These are phyloP conservation scores for Tarenaya hassleriana DNA, from an alignment of 345 rosid species.

Conservation along the genomic window DNA sequence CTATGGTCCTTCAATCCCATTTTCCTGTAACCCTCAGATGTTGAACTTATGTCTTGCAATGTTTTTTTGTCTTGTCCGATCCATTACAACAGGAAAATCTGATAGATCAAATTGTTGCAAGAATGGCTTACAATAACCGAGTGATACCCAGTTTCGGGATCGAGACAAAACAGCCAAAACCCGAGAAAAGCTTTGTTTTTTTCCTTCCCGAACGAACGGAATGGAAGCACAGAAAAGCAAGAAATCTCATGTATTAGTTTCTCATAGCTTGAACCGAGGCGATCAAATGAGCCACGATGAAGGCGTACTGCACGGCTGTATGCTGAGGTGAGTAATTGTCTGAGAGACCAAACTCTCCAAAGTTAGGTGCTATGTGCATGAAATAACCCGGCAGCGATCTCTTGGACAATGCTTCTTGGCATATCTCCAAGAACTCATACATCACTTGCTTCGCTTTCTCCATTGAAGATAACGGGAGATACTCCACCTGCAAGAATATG, in stretches of 20 bases:
- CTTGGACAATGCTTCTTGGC: slow-evolving; percentile 68
- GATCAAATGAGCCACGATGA: slow-evolving; percentile 69
- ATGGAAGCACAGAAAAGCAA: neutral
- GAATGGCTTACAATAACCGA: no score
- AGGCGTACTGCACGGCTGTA: slow-evolving; percentile 75
- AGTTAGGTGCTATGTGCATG: slow-evolving; percentile 56
- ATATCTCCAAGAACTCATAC: slow-evolving; percentile 76
- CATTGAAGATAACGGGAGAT: slow-evolving; percentile 75
- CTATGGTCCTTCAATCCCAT: no score
- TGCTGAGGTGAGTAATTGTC: slow-evolving; percentile 73
- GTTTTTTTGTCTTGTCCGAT: no score
- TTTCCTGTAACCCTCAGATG: no score
- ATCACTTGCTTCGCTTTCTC: slow-evolving; percentile 62
- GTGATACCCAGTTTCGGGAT: no score
- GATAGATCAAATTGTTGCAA: no score
- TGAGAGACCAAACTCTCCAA: slow-evolving; percentile 61
- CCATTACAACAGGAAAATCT: no score
- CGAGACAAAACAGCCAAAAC: no score
- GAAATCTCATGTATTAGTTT: slow-evolving; percentile 11
- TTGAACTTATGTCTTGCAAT: no score
- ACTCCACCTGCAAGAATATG: slow-evolving; percentile 61
- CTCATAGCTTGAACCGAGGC: slow-evolving; percentile 41
- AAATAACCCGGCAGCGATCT: slow-evolving; percentile 76
- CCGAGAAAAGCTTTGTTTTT: neutral
- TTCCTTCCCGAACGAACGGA: neutral